These are phyloP conservation scores for Sonneratia caseolaris DNA, from an alignment of 345 rosid species.

Conservation along the genomic window DNA sequence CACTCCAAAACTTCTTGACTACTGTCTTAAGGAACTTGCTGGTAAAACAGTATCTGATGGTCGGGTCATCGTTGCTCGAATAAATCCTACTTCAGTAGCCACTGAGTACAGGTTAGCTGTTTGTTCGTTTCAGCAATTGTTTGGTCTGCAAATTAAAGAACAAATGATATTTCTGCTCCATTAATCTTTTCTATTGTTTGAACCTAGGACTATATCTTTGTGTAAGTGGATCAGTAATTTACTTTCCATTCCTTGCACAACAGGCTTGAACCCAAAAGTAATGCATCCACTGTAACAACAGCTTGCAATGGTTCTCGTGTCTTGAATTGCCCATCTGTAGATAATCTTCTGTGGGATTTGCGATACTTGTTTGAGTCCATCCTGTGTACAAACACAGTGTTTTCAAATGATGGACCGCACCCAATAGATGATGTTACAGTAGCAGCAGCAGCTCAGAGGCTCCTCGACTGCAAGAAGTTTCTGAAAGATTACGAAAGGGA, in stretches of 20 bases:
- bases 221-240: not conserved
- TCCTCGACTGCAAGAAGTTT: constrained; percentile 76
- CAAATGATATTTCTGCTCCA: not conserved
- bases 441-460: constrained; percentile 31
- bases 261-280: constrained; percentile 45
- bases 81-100: constrained; percentile 39
- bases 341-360: constrained; percentile 36
- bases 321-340: constrained; percentile 29
- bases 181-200: not conserved
- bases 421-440: constrained; percentile 13
- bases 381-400: constrained; percentile 34
- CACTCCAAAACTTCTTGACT: constrained; percentile 41
- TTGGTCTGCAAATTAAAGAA: not conserved
- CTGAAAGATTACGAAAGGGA: constrained; percentile 40
- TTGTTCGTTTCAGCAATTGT: not conserved
- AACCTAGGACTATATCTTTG: not conserved
- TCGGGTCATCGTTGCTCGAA: constrained; percentile 30
- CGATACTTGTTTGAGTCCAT: constrained; percentile 32
- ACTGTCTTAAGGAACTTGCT: constrained; percentile 42
- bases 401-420: constrained; percentile 18
- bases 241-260: constrained; percentile 7
- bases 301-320: constrained; percentile 13
- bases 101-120: constrained; percentile 46
- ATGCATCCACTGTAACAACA: constrained; percentile 4
- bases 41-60: constrained; percentile 38